phyloP scores from a whole-genome alignment of 805 yeast genomes.

The Saturnispora zaruensis region DNA sequence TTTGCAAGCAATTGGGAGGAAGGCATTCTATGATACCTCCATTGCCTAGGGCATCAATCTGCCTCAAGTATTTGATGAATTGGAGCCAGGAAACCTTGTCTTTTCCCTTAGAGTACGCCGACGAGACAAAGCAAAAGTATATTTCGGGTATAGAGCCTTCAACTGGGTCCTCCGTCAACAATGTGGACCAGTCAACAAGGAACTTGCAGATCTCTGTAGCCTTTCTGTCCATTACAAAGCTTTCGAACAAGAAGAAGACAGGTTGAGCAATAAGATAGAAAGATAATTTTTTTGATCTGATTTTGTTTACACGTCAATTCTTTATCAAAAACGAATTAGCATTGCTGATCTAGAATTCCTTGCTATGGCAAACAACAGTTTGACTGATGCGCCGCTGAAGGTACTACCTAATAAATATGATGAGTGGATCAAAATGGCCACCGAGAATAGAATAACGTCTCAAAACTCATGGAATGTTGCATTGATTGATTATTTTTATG shows the following conservation, averaged over 20 bases:
- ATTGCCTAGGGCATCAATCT: conserved; percentile 19
- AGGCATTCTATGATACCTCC: conserved; percentile 19
- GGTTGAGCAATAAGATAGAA: conserved; percentile 1
- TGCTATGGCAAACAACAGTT: neutral
- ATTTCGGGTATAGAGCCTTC: conserved; percentile 25
- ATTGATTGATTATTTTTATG: conserved; percentile 85
- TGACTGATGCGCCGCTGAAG: conserved; percentile 2
- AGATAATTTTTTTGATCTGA: neutral
- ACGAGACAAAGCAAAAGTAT: conserved; percentile 27
- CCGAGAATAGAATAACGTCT: conserved; percentile 75
- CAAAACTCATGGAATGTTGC: conserved; percentile 88
- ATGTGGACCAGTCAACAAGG: conserved; percentile 25
- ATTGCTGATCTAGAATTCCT: neutral
- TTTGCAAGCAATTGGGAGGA: conserved; percentile 20
- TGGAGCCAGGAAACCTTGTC: conserved; percentile 30
- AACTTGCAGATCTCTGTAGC: conserved; percentile 25
- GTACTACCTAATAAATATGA: conserved; percentile 47
- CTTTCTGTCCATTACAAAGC: conserved; percentile 23
- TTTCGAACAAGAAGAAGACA: neutral
- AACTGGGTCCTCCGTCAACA: conserved; percentile 25
- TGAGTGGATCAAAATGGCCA: conserved; percentile 75
- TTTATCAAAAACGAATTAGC: neutral
- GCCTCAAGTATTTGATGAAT: conserved; percentile 22
- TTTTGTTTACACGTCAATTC: conserved; percentile 1
- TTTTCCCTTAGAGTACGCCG: conserved; percentile 24